Evolutionary conservation across 768 basidiomycete genomes (phyloP), one percentile per base, ranked within the genome.

Genomic region (Pleurotus citrinopileatus): DNA sequence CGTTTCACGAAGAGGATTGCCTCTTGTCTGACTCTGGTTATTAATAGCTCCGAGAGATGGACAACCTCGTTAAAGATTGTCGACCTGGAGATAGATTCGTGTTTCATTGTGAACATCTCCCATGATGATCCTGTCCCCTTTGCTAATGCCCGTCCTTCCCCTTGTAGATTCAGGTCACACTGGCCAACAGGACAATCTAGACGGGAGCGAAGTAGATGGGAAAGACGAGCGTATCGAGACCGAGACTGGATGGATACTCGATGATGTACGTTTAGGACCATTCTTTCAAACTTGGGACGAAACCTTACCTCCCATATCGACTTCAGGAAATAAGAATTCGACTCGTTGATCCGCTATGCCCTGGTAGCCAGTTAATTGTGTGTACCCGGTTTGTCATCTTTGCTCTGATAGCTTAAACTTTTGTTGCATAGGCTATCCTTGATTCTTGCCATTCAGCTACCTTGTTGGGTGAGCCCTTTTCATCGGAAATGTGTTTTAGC

Each of bases 11-110:
- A 8, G 15, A 38, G n/a, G 1, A 4, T 25, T 20, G 26, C 43
- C 23, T 45, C 28, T 12, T 43, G 9, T 42, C 9, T 43, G 10
- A 19, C n/a, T 43, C 42, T 34, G 9, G 27, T 34, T 19, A 50
- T 32, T 23, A 3, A 42, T 54, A 83, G 81, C 60, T 72, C 19
- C 60, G 58, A 6, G 74, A 77, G 29, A 76, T 83, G 48, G 55
- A 67, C 0, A 68, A 69, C 2, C 66, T 85, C 6, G 77, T 82
- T 0, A 56, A 64, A 26, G 77, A 65, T 29, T 77, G 75, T 7
- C 64, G 69, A 17, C 56, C 74, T 2, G 78, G 78, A 0, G 83
- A 84, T 56, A 73, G 63, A 1, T 78, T 82, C 58, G 79, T 83
- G 56, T 82, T 85, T 54, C 81, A 82, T 40, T 85, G 82, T 83